Conservation (phyloP, 305 asterid genomes). For the Euphrasia arctica region DNA sequence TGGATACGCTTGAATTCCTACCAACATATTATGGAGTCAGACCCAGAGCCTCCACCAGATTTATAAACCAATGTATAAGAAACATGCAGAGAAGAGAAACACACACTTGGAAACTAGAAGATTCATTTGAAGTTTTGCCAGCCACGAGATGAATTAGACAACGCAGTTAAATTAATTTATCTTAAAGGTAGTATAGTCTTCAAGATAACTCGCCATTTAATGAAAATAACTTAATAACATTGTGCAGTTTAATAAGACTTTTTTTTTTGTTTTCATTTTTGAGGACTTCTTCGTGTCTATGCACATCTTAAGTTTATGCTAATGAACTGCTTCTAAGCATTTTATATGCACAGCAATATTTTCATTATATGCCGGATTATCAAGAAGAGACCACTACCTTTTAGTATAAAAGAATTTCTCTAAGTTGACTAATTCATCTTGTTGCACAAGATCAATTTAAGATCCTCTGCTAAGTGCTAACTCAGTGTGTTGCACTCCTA, state of each 20-base stretch:
- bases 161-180: neutral
- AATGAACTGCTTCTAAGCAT: too few relatives aligned
- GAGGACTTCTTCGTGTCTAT: too few relatives aligned
- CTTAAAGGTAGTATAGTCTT: slow-evolving; percentile 2
- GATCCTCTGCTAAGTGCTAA: neutral
- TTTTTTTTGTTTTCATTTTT: too few relatives aligned
- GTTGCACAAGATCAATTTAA: too few relatives aligned
- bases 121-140: neutral
- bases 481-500: neutral
- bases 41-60: slow-evolving; percentile 2
- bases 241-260: neutral
- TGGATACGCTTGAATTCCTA: slow-evolving; percentile 84
- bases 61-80: neutral
- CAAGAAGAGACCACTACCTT: too few relatives aligned
- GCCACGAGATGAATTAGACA: slow-evolving; percentile 5
- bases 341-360: too few relatives aligned
- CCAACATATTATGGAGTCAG: slow-evolving; percentile 25
- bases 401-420: too few relatives aligned
- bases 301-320: too few relatives aligned
- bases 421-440: too few relatives aligned
- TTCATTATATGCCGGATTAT: too few relatives aligned
- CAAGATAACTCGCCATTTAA: neutral
- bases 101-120: neutral
- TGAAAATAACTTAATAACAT: neutral
- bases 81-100: neutral